phyloP scores from a whole-genome alignment of 148 eudicot genomes.

The Silene uniflora region DNA sequence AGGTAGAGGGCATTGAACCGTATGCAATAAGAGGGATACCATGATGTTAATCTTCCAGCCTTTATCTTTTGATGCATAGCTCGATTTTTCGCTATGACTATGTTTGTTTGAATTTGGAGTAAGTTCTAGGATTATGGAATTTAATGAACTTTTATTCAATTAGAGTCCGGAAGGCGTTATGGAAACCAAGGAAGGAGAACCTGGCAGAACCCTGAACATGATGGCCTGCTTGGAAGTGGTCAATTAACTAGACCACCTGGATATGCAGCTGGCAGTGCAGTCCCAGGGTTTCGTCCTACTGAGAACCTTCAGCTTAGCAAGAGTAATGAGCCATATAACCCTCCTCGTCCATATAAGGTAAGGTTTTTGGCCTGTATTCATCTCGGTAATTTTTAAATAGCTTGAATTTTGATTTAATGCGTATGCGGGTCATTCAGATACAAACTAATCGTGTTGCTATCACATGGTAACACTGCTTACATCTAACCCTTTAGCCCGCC shows the following conservation, averaged over 20 bases:
- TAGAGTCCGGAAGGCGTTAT: conserved; percentile 87
- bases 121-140: neutral
- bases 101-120: neutral
- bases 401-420: neutral
- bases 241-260: no score
- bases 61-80: neutral
- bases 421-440: neutral
- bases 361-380: conserved; percentile 13
- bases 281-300: conserved; percentile 50
- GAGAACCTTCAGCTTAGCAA: conserved; percentile 55
- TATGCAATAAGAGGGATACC: neutral
- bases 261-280: conserved; percentile 51
- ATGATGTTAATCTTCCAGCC: neutral
- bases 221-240: no score
- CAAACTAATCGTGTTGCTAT: neutral
- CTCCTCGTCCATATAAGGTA: conserved; percentile 98
- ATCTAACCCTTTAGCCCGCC: neutral
- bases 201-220: no score
- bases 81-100: neutral
- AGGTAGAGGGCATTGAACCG: neutral
- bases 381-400: neutral
- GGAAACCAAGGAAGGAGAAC: no score
- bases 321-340: conserved; percentile 89
- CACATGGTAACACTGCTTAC: neutral
- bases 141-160: conserved; percentile 13